These are phyloP conservation scores for Fonsecaea multimorphosa DNA, from an alignment of 2,329 filamentous ascomycete genomes.

Conservation along the genomic window DNA sequence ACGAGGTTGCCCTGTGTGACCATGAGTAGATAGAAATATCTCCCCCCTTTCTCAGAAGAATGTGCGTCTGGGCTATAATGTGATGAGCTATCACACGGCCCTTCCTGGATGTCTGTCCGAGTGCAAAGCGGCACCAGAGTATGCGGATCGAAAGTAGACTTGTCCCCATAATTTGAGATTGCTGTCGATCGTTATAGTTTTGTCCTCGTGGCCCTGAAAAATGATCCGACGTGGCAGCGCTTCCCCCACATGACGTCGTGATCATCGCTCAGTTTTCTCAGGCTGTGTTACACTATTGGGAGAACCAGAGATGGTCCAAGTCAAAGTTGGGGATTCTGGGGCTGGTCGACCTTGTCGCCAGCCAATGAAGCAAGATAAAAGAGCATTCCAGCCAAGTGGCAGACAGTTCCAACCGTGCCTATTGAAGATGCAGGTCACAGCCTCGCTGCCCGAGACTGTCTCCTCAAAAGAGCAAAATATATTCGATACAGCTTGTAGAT, in stretches of 20 bases:
- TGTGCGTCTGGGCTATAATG: background rate
- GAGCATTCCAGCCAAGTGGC: background rate
- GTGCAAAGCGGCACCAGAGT: no score
- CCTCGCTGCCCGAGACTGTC: background rate
- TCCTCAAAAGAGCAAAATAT: background rate
- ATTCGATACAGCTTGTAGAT: background rate
- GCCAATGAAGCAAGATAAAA: background rate
- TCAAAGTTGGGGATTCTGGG: background rate
- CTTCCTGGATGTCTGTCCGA: background rate
- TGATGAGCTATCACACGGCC: background rate
- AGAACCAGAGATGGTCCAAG: background rate
- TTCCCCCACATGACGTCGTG: conserved; percentile 3
- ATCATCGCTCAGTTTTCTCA: background rate
- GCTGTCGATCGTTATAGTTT: background rate
- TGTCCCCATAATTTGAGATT: background rate
- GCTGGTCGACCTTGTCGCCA: background rate
- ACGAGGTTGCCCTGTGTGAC: background rate
- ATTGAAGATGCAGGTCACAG: no score
- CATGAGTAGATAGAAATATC: background rate
- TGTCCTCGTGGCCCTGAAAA: background rate
- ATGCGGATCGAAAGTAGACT: background rate
- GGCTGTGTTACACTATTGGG: background rate
- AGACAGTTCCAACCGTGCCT: background rate
- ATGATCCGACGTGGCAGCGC: background rate
- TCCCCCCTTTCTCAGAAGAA: background rate